Conservation (phyloP, 805 yeast species). For the Myxozyma sirexii region DNA sequence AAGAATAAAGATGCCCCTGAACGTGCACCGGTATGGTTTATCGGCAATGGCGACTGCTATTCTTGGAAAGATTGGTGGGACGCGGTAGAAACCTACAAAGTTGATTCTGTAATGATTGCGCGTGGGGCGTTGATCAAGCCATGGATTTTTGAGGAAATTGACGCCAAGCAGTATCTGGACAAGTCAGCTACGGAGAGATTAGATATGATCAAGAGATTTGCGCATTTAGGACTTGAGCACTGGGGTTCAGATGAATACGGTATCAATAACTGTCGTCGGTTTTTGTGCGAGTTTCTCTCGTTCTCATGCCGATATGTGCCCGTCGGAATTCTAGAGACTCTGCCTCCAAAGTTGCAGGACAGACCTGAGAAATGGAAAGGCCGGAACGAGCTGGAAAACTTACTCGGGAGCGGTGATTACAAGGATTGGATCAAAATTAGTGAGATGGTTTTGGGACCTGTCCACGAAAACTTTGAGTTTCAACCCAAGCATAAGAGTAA, state of each 20-base stretch:
- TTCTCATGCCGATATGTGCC: slow-evolving; percentile 95
- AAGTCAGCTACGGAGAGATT: slow-evolving; percentile 88
- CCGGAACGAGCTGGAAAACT: slow-evolving; percentile 87
- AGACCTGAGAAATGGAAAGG: slow-evolving; percentile 95
- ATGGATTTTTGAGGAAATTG: slow-evolving; percentile 97
- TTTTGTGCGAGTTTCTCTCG: slow-evolving; percentile 89
- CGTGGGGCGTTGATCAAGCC: slow-evolving; percentile 98
- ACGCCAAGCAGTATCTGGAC: slow-evolving; percentile 84
- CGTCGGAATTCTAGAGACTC: slow-evolving; percentile 83
- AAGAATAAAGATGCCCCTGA: slow-evolving; percentile 41
- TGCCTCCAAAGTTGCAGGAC: slow-evolving; percentile 88
- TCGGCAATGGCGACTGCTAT: slow-evolving; percentile 94
- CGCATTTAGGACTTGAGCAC: slow-evolving; percentile 84
- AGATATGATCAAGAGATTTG: slow-evolving; percentile 67
- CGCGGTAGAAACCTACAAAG: slow-evolving; percentile 63
- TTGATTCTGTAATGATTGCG: slow-evolving; percentile 96
- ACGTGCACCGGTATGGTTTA: slow-evolving; percentile 65
- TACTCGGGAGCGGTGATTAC: slow-evolving; percentile 81
- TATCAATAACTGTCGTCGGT: slow-evolving; percentile 81
- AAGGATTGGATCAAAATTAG: slow-evolving; percentile 95
- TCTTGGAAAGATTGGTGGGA: slow-evolving; percentile 86
- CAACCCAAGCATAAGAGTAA: slow-evolving; percentile 95
- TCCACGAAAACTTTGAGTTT: slow-evolving; percentile 71
- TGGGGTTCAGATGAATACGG: slow-evolving; percentile 99
- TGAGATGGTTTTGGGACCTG: slow-evolving; percentile 93